A percentile compares a stretch with the other conserved stretches of the same genome.
These are phyloP conservation scores for Leptomonas seymouri DNA, from an alignment of 208 protist genomes.

Conservation along the genomic window DNA sequence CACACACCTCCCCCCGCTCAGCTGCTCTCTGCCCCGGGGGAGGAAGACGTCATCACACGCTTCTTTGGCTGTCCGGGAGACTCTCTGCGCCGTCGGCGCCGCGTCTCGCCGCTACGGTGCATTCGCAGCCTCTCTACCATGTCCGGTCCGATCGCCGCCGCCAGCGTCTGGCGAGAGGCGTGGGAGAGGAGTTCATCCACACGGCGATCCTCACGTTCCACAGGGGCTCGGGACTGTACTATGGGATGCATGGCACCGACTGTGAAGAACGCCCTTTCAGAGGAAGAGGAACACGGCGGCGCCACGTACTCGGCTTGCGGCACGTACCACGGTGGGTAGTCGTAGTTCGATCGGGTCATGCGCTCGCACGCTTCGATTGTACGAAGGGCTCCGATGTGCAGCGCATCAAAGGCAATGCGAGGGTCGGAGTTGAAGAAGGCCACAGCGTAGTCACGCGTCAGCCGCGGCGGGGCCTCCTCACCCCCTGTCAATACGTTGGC, in stretches of 20 bases:
- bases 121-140: slow-evolving; percentile 26
- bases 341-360: slow-evolving; percentile 8
- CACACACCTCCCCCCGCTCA: no score
- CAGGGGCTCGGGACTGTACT: slow-evolving; percentile 17
- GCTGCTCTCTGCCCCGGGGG: not conserved
- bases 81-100: slow-evolving; percentile 5
- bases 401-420: slow-evolving; percentile 62
- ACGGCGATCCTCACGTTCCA: slow-evolving; percentile 13
- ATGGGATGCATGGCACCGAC: slow-evolving; percentile 22
- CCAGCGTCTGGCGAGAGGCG: slow-evolving; percentile 13
- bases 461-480: slow-evolving; percentile 19
- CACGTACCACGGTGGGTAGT: slow-evolving; percentile 21
- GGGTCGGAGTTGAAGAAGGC: slow-evolving; percentile 75
- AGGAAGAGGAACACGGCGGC: not conserved
- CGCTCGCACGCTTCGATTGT: slow-evolving; percentile 39
- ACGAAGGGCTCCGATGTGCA: slow-evolving; percentile 60
- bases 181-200: slow-evolving; percentile 17
- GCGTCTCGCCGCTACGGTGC: not conserved
- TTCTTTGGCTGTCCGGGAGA: not conserved
- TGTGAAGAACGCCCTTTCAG: slow-evolving; percentile 9
- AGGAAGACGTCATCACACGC: not conserved
- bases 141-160: slow-evolving; percentile 19
- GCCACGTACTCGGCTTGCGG: slow-evolving; percentile 11
- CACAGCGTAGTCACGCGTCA: slow-evolving; percentile 40
- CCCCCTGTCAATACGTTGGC: slow-evolving; percentile 14